Conservation (phyloP, 495 filamentous ascomycete species). For the Pseudomonodictys pantanalensis region DNA sequence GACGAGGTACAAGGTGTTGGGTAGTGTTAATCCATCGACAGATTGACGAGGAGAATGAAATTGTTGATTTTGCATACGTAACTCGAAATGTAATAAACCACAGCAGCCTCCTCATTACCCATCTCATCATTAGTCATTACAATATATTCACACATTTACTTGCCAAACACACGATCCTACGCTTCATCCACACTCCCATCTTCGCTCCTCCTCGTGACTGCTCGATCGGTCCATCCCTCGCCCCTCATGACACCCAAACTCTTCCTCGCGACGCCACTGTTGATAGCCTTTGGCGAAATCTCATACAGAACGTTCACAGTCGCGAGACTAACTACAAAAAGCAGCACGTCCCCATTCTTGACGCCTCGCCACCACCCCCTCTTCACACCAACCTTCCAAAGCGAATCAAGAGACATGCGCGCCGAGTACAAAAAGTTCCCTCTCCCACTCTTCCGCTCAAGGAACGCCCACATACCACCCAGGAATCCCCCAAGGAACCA, state of each 20-base stretch:
- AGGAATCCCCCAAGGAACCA: conserved; percentile 86
- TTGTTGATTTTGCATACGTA: too few relatives aligned
- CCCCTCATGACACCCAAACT: conserved; percentile 72
- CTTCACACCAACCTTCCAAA: conserved; percentile 92
- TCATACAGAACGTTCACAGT: conserved; percentile 78
- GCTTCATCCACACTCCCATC: conserved; percentile 30
- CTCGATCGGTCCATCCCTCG: conserved; percentile 56
- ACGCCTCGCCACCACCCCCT: conserved; percentile 76
- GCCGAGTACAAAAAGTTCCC: conserved; percentile 68
- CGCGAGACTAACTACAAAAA: conserved; percentile 75
- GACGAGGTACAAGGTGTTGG: too few relatives aligned
- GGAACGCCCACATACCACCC: conserved; percentile 76
- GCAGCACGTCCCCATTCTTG: conserved; percentile 74
- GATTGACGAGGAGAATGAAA: too few relatives aligned
- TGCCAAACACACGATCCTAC: conserved; percentile 43
- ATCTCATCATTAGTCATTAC: conserved; percentile 3
- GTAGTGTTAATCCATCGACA: too few relatives aligned
- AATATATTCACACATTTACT: too few relatives aligned
- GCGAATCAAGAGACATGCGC: conserved; percentile 68
- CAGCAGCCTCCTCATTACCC: conserved; percentile 1
- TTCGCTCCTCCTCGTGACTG: conserved; percentile 8
- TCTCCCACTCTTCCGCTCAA: conserved; percentile 61
- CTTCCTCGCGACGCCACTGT: conserved; percentile 66
- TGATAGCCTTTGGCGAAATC: conserved; percentile 61
- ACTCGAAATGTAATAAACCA: conserved; percentile 1